Conservation (phyloP, 805 yeast species). For the Lipomyces oligophaga region DNA sequence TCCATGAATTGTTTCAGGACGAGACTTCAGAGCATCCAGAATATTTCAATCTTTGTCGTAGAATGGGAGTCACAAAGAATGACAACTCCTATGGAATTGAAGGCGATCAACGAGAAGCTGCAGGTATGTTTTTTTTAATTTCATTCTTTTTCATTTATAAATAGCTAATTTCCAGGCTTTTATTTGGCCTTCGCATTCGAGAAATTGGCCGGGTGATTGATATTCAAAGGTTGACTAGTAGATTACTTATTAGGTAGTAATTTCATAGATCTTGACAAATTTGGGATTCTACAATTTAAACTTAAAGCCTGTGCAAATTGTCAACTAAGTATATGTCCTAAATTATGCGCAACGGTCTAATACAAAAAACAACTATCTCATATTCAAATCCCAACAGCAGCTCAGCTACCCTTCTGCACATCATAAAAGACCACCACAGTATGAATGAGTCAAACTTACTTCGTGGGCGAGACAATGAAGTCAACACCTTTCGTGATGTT, state of each 20-base stretch:
- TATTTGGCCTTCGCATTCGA: conserved; percentile 29
- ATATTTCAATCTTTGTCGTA: conserved; percentile 33
- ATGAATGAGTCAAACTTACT: too few species aligned
- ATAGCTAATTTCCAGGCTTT: conserved; percentile 32
- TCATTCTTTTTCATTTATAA: not conserved
- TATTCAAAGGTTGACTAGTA: too few species aligned
- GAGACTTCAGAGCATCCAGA: conserved; percentile 60
- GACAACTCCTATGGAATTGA: conserved; percentile 85
- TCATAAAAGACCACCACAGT: too few species aligned
- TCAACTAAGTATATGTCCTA: too few species aligned
- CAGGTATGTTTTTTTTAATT: conserved; percentile 75
- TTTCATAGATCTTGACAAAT: too few species aligned
- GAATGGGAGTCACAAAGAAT: conserved; percentile 52
- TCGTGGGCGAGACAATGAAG: conserved; percentile 50
- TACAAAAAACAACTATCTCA: too few species aligned
- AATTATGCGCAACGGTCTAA: too few species aligned
- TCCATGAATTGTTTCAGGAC: conserved; percentile 74
- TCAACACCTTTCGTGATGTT: conserved; percentile 92
- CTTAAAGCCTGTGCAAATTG: too few species aligned
- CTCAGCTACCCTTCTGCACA: too few species aligned
- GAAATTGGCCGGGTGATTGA: conserved; percentile 26
- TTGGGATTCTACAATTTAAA: too few species aligned
- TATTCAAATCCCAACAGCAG: too few species aligned
- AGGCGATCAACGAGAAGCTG: conserved; percentile 83
- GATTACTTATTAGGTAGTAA: too few species aligned